Percentiles rank a stretch among this genome's conserved stretches.
Evolutionary conservation across 108 stramenopile species (phyloP).

Genomic region (Skeletonema menzelii): DNA sequence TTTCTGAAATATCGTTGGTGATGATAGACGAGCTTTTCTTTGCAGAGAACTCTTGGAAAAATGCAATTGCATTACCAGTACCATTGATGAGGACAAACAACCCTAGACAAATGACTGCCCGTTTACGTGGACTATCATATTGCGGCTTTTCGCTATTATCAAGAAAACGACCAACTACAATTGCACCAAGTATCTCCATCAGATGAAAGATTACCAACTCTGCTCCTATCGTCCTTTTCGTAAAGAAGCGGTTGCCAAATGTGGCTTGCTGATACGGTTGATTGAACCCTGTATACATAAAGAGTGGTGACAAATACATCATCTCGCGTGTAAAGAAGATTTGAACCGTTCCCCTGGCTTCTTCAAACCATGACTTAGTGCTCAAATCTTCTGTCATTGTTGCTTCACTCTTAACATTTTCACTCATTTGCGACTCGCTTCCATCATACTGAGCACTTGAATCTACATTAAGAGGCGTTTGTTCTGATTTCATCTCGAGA

Average conservation of each 20-base stretch:
- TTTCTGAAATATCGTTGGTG: conserved; percentile 23
- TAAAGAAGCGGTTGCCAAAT: conserved; percentile 56
- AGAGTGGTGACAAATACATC: conserved; percentile 34
- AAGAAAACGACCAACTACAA: conserved; percentile 42
- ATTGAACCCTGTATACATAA: conserved; percentile 64
- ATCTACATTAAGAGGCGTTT: conserved; percentile 12
- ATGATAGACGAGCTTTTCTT: conserved; percentile 1
- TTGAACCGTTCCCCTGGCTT: conserved; percentile 31
- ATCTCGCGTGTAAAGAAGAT: conserved; percentile 37
- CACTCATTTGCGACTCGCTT: background rate
- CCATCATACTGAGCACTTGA: background rate
- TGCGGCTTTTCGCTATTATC: conserved; percentile 17
- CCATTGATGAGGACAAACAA: conserved; percentile 34
- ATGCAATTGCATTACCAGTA: conserved; percentile 14
- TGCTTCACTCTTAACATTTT: background rate
- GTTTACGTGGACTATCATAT: background rate
- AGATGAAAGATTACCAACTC: conserved; percentile 54
- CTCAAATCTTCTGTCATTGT: conserved; percentile 21
- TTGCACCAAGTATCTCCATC: conserved; percentile 49
- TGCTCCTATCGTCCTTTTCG: conserved; percentile 43
- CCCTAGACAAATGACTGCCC: conserved; percentile 24
- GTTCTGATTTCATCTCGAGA: conserved; percentile 22
- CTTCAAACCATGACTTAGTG: conserved; percentile 42
- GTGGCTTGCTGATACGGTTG: conserved; percentile 65
- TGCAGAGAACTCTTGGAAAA: conserved; percentile 10